Conservation (phyloP, 352 stramenopile genomes). For the Pythium dissotocum region DNA sequence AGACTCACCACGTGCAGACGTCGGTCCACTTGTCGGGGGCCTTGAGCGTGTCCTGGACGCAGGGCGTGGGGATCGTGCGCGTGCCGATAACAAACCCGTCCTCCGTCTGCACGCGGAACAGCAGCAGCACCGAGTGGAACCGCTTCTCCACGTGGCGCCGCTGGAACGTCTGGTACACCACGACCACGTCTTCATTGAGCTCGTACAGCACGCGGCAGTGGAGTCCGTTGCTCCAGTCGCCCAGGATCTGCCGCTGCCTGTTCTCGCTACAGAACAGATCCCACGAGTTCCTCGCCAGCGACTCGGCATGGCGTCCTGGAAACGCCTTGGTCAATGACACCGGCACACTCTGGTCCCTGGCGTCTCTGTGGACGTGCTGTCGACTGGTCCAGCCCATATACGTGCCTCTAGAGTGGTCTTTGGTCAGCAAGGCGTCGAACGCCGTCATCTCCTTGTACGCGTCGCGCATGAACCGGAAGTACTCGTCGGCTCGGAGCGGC, state of each 20-base stretch:
- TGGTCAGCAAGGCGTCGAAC: slow-evolving; percentile 5
- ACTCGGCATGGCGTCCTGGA: slow-evolving; percentile 26
- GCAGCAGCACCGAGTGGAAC: slow-evolving; percentile 63
- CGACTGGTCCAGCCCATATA: slow-evolving; percentile 16
- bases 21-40: slow-evolving; percentile 21
- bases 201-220: slow-evolving; percentile 47
- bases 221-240: slow-evolving; percentile 38
- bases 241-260: slow-evolving; percentile 43
- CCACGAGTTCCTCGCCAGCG: slow-evolving; percentile 47
- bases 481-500: slow-evolving; percentile 9
- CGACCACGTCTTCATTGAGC: slow-evolving; percentile 42
- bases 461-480: slow-evolving; percentile 15
- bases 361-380: slow-evolving; percentile 8
- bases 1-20: slow-evolving; percentile 13
- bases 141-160: slow-evolving; percentile 43
- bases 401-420: background rate
- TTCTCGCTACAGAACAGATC: slow-evolving; percentile 35
- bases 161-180: slow-evolving; percentile 53
- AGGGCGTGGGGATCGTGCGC: slow-evolving; percentile 48
- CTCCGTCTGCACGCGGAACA: slow-evolving; percentile 57
- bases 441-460: slow-evolving; percentile 8
- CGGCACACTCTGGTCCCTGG: slow-evolving; percentile 18
- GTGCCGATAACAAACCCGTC: slow-evolving; percentile 53
- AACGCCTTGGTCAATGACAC: slow-evolving; percentile 56
- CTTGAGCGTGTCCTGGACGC: slow-evolving; percentile 37